A percentile compares a stretch with the other conserved stretches of the same genome.
These are phyloP conservation scores for Brassica rapa DNA, from an alignment of 345 rosid genomes.

Conservation along the genomic window DNA sequence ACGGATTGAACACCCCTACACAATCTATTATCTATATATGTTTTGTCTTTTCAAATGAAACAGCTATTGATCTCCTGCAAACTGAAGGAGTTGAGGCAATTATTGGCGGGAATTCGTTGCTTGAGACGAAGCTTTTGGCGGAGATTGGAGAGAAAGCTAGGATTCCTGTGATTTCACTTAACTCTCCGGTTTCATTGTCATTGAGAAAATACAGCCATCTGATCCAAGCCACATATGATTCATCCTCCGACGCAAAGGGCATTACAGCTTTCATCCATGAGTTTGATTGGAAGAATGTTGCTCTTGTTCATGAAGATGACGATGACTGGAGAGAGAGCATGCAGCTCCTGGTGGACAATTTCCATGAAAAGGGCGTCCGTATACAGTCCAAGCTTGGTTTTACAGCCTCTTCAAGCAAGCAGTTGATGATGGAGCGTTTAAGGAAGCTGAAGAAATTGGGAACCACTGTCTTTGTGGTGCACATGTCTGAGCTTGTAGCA, in stretches of 20 bases:
- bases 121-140: slow-evolving; percentile 32
- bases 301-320: slow-evolving; percentile 35
- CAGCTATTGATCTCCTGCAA: slow-evolving; percentile 32
- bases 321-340: slow-evolving; percentile 36
- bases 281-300: slow-evolving; percentile 39
- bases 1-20: no score
- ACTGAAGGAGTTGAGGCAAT: slow-evolving; percentile 19
- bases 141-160: slow-evolving; percentile 39
- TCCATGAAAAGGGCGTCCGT: slow-evolving; percentile 10
- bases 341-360: slow-evolving; percentile 9
- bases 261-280: slow-evolving; percentile 25
- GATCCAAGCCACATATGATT: slow-evolving; percentile 38
- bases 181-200: not conserved
- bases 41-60: not conserved
- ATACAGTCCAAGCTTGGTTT: slow-evolving; percentile 21
- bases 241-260: slow-evolving; percentile 30
- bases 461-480: slow-evolving; percentile 26
- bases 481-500: slow-evolving; percentile 30
- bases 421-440: slow-evolving; percentile 16
- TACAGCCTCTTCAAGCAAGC: slow-evolving; percentile 23
- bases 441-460: slow-evolving; percentile 11
- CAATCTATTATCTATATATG: no score
- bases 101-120: slow-evolving; percentile 28
- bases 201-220: slow-evolving; percentile 25
- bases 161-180: slow-evolving; percentile 41